Percentiles rank a stretch among this genome's conserved stretches.
Evolutionary conservation across 208 protist genomes (phyloP).

Genomic region (Leishmania tropica): DNA sequence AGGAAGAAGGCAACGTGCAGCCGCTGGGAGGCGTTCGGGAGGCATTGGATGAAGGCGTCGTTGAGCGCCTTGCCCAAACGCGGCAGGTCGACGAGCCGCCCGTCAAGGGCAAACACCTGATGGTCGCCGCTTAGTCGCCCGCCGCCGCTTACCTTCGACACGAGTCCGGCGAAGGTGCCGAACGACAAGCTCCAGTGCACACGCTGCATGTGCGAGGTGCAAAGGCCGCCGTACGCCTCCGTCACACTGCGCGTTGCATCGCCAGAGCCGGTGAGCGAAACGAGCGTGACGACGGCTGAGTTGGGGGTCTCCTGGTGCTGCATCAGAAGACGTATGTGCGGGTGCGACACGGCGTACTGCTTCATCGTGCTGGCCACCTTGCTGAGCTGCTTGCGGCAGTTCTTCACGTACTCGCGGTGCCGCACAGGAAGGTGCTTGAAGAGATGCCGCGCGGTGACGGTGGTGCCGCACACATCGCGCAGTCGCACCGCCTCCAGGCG

Average conservation of each 20-base stretch:
- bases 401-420: conserved; percentile 84
- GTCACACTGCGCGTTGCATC: conserved; percentile 63
- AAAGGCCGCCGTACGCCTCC: conserved; percentile 83
- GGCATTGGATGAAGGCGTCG: conserved; percentile 72
- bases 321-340: conserved; percentile 66
- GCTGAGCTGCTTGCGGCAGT: conserved; percentile 69
- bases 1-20: conserved; percentile 78
- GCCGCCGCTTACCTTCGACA: conserved; percentile 53
- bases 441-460: conserved; percentile 67
- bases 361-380: conserved; percentile 56
- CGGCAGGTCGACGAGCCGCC: conserved; percentile 83
- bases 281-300: conserved; percentile 55
- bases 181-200: conserved; percentile 68
- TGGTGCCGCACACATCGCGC: conserved; percentile 71
- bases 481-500: conserved; percentile 13
- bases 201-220: conserved; percentile 49
- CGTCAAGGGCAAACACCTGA: conserved; percentile 81
- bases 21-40: conserved; percentile 74
- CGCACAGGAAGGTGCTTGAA: conserved; percentile 93
- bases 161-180: conserved; percentile 61
- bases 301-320: conserved; percentile 51
- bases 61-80: conserved; percentile 66
- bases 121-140: conserved; percentile 65
- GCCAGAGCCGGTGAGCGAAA: conserved; percentile 72
- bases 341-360: conserved; percentile 90